Percentiles rank a stretch among this genome's conserved stretches.
Conservation (phyloP, 2,329 filamentous ascomycete genomes). For the Colletotrichum graminicola region DNA sequence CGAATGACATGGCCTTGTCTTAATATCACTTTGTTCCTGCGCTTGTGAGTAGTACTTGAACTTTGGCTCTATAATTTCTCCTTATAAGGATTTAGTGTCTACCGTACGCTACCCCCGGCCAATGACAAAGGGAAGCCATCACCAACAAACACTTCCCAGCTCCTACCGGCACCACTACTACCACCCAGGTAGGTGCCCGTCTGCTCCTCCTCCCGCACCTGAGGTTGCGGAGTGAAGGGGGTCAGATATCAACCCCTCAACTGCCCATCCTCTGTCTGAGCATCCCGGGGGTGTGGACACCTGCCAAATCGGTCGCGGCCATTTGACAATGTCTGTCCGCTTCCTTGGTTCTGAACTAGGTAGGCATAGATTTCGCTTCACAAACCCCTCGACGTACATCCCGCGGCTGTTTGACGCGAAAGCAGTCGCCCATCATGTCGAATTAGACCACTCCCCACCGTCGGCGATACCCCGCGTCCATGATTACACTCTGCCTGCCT, state of each 20-base stretch:
- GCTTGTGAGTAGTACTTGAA: no score
- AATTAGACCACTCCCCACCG: conserved; percentile 35
- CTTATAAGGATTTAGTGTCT: background rate
- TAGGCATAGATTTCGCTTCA: conserved; percentile 31
- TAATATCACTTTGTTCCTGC: no score
- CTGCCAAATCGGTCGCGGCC: conserved; percentile 12
- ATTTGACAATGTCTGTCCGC: conserved; percentile 33
- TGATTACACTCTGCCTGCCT: background rate
- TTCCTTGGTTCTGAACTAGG: conserved; percentile 20
- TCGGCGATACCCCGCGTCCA: conserved; percentile 29
- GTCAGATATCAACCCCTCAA: background rate
- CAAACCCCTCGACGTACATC: conserved; percentile 24
- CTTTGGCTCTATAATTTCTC: no score
- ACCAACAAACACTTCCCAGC: conserved; percentile 16
- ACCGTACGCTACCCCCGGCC: conserved; percentile 16
- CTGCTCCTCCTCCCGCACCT: conserved; percentile 11
- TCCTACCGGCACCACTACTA: background rate
- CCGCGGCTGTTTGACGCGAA: conserved; percentile 27
- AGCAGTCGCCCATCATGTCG: conserved; percentile 39
- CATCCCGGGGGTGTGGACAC: conserved; percentile 7
- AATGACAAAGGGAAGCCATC: conserved; percentile 32
- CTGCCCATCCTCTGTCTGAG: background rate
- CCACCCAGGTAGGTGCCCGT: background rate
- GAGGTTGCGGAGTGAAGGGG: conserved; percentile 3
- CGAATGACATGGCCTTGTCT: no score